Conservation (phyloP, 2,329 filamentous ascomycete genomes). For the Pseudocercospora vitis region DNA sequence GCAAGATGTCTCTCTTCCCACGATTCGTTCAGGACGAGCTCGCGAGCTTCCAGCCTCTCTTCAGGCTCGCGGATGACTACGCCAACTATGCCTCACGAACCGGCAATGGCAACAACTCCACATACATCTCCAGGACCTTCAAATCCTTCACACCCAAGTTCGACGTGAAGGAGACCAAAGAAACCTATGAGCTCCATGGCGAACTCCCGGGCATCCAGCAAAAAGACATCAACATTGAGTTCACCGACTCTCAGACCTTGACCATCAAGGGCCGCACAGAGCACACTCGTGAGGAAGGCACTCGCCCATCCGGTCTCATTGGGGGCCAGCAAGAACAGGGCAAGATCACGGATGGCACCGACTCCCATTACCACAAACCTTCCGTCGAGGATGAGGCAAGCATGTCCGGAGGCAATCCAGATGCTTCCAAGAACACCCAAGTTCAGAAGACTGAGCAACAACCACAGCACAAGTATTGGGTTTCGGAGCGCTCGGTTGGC, state of each 20-base stretch:
- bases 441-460: conserved; percentile 36
- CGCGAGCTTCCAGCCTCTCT: conserved; percentile 40
- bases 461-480: conserved; percentile 63
- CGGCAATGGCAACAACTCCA: conserved; percentile 13
- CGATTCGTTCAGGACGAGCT: conserved; percentile 40
- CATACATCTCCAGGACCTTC: conserved; percentile 31
- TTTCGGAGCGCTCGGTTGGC: conserved; percentile 59
- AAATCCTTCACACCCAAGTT: conserved; percentile 73
- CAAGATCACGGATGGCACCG: conserved; percentile 35
- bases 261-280: conserved; percentile 69
- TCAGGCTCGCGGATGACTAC: conserved; percentile 52
- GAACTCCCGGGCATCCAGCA: conserved; percentile 75
- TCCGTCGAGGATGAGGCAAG: conserved; percentile 64
- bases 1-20: conserved; percentile 42
- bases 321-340: conserved; percentile 25
- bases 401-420: conserved; percentile 15
- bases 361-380: conserved; percentile 52
- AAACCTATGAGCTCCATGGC: conserved; percentile 73
- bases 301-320: conserved; percentile 52
- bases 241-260: conserved; percentile 72
- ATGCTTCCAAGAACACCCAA: conserved; percentile 18
- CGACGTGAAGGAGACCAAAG: conserved; percentile 69
- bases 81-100: conserved; percentile 37
- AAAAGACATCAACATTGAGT: conserved; percentile 74
- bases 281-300: conserved; percentile 59